Percentiles rank a stretch among this genome's conserved stretches.
Conservation (phyloP, 73 alveolate genomes). For the Paramecium bursaria region DNA sequence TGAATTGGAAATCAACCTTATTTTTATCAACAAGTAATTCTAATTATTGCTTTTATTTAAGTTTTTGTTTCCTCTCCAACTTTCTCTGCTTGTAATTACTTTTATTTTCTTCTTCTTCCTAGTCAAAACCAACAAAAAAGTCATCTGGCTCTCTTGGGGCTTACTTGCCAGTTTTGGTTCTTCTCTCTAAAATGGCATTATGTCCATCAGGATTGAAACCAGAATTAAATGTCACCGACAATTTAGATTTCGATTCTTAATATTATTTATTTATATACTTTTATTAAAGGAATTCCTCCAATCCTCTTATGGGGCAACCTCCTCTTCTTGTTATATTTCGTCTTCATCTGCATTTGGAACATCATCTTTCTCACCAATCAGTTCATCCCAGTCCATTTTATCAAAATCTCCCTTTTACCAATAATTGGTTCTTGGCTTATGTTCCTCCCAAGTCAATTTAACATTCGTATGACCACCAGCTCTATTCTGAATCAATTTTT, state of each 20-base stretch:
- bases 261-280: not conserved
- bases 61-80: constrained; percentile 44
- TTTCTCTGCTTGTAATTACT: constrained; percentile 53
- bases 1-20: constrained; percentile 72
- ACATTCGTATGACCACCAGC: constrained; percentile 94
- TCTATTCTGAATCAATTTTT: constrained; percentile 75
- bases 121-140: constrained; percentile 59
- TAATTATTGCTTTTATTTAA: constrained; percentile 77
- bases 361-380: constrained; percentile 76
- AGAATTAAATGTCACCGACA: constrained; percentile 18
- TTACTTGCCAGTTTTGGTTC: constrained; percentile 33
- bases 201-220: constrained; percentile 51
- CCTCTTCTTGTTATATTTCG: constrained; percentile 85
- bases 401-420: constrained; percentile 82
- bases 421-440: constrained; percentile 86
- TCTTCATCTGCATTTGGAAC: constrained; percentile 84
- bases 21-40: constrained; percentile 82
- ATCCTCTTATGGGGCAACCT: constrained; percentile 78
- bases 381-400: constrained; percentile 85
- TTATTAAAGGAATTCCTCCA: constrained; percentile 60
- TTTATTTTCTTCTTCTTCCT: constrained; percentile 78
- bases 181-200: constrained; percentile 24
- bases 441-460: constrained; percentile 95
- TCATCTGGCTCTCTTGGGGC: too few relatives aligned
- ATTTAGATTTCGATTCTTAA: constrained; percentile 35